Percentiles rank a stretch among this genome's conserved stretches.
phyloP scores from a whole-genome alignment of 305 asterid species.

The Fraxinus dipetala region DNA sequence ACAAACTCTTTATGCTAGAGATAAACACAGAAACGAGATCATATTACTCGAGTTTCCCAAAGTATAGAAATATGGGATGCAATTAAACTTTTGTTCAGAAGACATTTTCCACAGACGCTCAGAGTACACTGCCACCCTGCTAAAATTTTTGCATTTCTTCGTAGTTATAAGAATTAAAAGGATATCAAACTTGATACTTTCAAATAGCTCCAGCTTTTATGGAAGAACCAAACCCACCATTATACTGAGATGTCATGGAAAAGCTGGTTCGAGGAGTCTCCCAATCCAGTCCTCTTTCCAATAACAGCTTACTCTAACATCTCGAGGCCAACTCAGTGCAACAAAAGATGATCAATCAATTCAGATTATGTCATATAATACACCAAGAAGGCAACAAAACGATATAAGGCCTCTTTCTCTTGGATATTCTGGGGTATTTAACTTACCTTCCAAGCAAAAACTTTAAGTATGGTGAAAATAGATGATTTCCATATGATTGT shows the following conservation, averaged over 20 bases:
- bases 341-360: neutral
- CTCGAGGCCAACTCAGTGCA: neutral
- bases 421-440: neutral
- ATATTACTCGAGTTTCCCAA: neutral
- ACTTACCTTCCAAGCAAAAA: neutral
- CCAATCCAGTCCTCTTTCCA: neutral
- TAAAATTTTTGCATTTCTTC: neutral
- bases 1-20: neutral
- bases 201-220: neutral
- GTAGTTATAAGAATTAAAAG: neutral
- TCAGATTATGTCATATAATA: neutral
- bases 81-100: neutral
- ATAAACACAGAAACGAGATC: neutral
- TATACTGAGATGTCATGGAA: neutral
- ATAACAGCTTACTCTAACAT: neutral
- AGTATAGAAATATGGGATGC: neutral
- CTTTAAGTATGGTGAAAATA: neutral
- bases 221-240: neutral
- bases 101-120: neutral
- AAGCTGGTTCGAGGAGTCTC: neutral
- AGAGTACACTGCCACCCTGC: neutral
- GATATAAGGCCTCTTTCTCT: neutral
- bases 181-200: neutral
- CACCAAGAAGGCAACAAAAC: neutral
- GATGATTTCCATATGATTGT: neutral